Percentiles rank a stretch among this genome's conserved stretches.
Conservation (phyloP, 345 rosid species). For the Populus davidiana region DNA sequence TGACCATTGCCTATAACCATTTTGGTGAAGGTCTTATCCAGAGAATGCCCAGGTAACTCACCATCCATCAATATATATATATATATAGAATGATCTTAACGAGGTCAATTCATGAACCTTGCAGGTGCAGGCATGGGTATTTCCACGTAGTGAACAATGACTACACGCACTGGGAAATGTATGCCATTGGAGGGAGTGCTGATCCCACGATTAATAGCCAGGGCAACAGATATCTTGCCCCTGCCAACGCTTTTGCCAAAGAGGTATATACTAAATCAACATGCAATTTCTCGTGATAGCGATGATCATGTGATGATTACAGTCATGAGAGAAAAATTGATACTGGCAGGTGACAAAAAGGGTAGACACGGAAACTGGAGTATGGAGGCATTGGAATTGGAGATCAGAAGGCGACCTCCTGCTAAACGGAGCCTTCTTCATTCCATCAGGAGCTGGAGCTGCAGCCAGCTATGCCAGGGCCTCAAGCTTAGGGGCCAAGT, state of each 20-base stretch:
- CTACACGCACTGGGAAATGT: conserved; percentile 32
- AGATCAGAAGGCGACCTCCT: conserved; percentile 28
- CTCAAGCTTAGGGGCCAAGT: conserved; percentile 29
- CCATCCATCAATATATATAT: background rate
- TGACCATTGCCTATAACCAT: conserved; percentile 30
- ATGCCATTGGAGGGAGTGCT: conserved; percentile 30
- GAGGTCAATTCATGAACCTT: background rate
- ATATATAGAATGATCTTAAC: background rate
- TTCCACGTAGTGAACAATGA: conserved; percentile 29
- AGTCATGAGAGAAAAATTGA: background rate
- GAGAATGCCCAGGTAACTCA: conserved; percentile 28
- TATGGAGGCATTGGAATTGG: conserved; percentile 25
- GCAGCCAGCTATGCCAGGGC: conserved; percentile 30
- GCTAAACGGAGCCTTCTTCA: conserved; percentile 27
- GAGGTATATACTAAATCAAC: conserved; percentile 1
- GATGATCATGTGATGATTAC: background rate
- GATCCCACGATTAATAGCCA: conserved; percentile 28
- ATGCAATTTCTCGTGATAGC: background rate
- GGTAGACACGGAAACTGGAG: background rate
- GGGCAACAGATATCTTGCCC: conserved; percentile 27
- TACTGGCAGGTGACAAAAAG: conserved; percentile 24
- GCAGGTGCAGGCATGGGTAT: conserved; percentile 29
- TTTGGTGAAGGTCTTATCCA: conserved; percentile 30
- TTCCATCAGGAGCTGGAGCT: conserved; percentile 27
- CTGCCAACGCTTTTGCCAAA: conserved; percentile 19